A percentile compares a stretch with the other conserved stretches of the same genome.
These are phyloP conservation scores for Sphagnum contortum DNA, from an alignment of 225 moss, liverwort and hornwort species.

Conservation along the genomic window DNA sequence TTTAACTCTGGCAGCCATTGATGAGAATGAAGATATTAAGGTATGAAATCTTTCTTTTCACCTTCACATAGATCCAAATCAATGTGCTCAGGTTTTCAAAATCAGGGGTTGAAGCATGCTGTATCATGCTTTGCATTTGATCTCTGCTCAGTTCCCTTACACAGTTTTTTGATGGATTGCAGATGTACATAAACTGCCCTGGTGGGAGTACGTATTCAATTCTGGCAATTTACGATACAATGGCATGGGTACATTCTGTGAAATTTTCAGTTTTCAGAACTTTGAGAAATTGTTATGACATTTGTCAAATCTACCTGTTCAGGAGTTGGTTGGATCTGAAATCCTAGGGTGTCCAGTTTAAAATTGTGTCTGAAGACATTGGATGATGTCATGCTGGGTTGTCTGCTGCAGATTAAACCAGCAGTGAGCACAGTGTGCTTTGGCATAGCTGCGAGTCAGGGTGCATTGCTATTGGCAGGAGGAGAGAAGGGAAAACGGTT, in stretches of 20 bases:
- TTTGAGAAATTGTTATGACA: too few species aligned
- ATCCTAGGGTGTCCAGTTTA: background rate
- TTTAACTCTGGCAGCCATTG: constrained; percentile 77
- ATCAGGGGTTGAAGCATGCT: too few species aligned
- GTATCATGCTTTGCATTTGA: too few species aligned
- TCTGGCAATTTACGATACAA: constrained; percentile 78
- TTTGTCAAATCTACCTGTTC: too few species aligned
- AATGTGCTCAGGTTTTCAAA: background rate
- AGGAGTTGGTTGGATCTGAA: too few species aligned
- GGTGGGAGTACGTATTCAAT: constrained; percentile 91
- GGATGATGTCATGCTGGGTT: background rate
- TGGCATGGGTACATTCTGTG: constrained; percentile 59
- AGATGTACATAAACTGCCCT: constrained; percentile 97
- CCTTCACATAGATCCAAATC: background rate
- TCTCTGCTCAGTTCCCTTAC: background rate
- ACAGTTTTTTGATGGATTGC: constrained; percentile 9
- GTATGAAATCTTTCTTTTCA: constrained; percentile 9
- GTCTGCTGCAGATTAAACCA: constrained; percentile 55
- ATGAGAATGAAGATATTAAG: constrained; percentile 89
- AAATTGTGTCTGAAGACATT: too few species aligned
- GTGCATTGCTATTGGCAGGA: constrained; percentile 77
- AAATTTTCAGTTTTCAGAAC: background rate
- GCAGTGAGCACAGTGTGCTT: constrained; percentile 88
- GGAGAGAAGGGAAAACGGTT: constrained; percentile 84
- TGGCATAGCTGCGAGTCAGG: constrained; percentile 92